These are phyloP conservation scores for Acaromyces ingoldii DNA, from an alignment of 1,284 basidiomycete species.

Conservation along the genomic window DNA sequence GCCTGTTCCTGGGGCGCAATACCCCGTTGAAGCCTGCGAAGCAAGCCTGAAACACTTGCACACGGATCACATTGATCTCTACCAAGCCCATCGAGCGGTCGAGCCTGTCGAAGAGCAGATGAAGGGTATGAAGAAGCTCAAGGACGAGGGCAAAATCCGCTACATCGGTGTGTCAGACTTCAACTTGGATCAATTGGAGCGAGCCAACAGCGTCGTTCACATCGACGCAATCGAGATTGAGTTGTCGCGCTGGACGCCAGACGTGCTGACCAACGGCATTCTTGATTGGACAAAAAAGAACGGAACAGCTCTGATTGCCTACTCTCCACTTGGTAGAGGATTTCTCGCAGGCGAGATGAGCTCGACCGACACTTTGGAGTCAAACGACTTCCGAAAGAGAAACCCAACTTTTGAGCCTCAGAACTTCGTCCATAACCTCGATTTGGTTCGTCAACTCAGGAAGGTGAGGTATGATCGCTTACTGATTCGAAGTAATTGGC, in stretches of 20 bases:
- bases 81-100: slow-evolving; percentile 52
- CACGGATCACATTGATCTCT: slow-evolving; percentile 51
- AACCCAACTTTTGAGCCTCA: slow-evolving; percentile 28
- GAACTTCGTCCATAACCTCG: slow-evolving; percentile 31
- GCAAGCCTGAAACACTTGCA: slow-evolving; percentile 48
- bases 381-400: slow-evolving; percentile 25
- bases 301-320: slow-evolving; percentile 24
- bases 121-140: slow-evolving; percentile 67
- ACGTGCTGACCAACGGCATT: slow-evolving; percentile 31
- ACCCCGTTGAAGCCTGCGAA: slow-evolving; percentile 49
- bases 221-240: slow-evolving; percentile 54
- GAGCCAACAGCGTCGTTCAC: slow-evolving; percentile 42
- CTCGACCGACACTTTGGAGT: slow-evolving; percentile 17
- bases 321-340: slow-evolving; percentile 26
- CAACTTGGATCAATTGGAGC: slow-evolving; percentile 24
- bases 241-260: slow-evolving; percentile 55
- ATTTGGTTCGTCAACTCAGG: slow-evolving; percentile 21
- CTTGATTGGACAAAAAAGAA: slow-evolving; percentile 26
- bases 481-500: too few relatives aligned
- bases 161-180: slow-evolving; percentile 64
- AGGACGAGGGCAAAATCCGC: slow-evolving; percentile 65
- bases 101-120: slow-evolving; percentile 66
- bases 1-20: slow-evolving; percentile 24
- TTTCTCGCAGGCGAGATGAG: slow-evolving; percentile 25
- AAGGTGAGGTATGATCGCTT: too few relatives aligned